Conservation (phyloP, 176 grass and related monocot species). For the Oryza brachyantha region DNA sequence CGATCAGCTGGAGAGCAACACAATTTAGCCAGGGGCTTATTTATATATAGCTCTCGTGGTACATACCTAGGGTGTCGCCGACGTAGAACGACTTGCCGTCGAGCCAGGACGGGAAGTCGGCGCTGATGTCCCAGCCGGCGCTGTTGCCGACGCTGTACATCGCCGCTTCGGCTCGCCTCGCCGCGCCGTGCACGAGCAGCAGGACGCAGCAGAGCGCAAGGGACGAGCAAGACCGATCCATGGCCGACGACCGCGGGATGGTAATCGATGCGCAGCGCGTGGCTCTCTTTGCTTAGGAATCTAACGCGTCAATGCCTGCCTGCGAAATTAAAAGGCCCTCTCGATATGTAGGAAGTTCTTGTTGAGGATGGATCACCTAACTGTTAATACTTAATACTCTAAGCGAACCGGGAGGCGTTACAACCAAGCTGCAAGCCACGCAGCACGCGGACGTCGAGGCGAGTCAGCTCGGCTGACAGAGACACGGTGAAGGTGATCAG, state of each 20-base stretch:
- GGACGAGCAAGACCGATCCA: constrained; percentile 22
- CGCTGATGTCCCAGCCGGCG: constrained; percentile 84
- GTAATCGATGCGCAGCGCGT: too few relatives aligned
- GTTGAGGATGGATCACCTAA: constrained; percentile 51
- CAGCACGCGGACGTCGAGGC: background rate
- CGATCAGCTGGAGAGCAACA: background rate
- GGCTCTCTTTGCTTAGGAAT: background rate
- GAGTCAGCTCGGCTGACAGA: background rate
- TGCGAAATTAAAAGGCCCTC: background rate
- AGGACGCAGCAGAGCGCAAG: constrained; percentile 35
- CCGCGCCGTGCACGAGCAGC: constrained; percentile 5
- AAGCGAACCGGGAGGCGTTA: background rate
- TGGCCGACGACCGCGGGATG: too few relatives aligned
- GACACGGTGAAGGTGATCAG: background rate
- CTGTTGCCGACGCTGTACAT: constrained; percentile 63
- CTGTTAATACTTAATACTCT: too few relatives aligned
- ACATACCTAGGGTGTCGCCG: constrained; percentile 67
- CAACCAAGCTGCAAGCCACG: background rate
- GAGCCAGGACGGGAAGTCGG: constrained; percentile 66
- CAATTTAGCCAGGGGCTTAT: too few relatives aligned
- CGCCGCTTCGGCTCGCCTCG: constrained; percentile 19
- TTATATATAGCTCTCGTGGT: too few relatives aligned
- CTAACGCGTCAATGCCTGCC: constrained; percentile 17
- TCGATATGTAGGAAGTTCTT: constrained; percentile 20
- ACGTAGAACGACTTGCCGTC: constrained; percentile 62